Evolutionary conservation across 2,329 filamentous ascomycete genomes (phyloP).

Genomic region (Oidium heveae): DNA sequence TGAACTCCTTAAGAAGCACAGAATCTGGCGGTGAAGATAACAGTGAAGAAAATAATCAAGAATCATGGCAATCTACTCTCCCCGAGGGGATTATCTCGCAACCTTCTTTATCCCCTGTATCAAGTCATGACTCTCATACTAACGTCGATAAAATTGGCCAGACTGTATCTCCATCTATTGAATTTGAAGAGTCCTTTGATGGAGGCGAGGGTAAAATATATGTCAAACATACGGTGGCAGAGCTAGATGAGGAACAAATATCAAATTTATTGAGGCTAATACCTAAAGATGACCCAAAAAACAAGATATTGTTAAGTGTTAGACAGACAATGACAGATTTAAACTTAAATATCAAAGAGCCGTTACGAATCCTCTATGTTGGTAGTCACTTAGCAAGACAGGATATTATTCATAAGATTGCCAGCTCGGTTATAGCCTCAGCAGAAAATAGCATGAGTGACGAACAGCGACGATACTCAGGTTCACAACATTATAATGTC

Average conservation of each 20-base stretch:
- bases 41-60: conserved; percentile 9
- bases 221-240: conserved; percentile 22
- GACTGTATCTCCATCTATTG: conserved; percentile 17
- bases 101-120: conserved; percentile 12
- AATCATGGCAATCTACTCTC: conserved; percentile 4
- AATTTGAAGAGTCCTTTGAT: conserved; percentile 19
- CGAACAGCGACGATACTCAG: conserved; percentile 12
- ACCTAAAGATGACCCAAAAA: conserved; percentile 14
- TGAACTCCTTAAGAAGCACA: conserved; percentile 15
- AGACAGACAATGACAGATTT: conserved; percentile 24
- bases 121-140: conserved; percentile 11
- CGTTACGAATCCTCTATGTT: conserved; percentile 24
- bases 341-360: conserved; percentile 20
- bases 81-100: conserved; percentile 9
- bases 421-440: conserved; percentile 21
- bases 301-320: conserved; percentile 18
- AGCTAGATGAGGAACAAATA: conserved; percentile 19
- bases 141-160: conserved; percentile 11
- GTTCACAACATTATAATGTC: conserved; percentile 24
- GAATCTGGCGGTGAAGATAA: conserved; percentile 14
- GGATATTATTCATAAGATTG: conserved; percentile 22
- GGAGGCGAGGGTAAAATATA: conserved; percentile 17
- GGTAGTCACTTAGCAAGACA: conserved; percentile 18
- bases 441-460: conserved; percentile 12
- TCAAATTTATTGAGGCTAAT: conserved; percentile 14